Evolutionary conservation across 129 eudicot species (phyloP).

Genomic region (Gnaphalium uliginosum): DNA sequence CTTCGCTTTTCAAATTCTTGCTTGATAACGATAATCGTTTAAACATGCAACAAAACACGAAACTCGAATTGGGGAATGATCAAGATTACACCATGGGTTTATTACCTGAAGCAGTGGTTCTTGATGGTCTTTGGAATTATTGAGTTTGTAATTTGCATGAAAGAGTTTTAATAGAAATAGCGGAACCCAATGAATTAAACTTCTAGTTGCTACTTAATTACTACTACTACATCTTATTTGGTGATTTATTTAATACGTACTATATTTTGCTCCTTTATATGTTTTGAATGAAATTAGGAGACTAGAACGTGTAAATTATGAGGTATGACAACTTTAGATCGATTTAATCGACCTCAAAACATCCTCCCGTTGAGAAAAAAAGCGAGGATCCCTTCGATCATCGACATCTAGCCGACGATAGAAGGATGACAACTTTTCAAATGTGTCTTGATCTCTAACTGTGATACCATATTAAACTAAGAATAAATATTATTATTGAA

Average conservation of each 20-base stretch:
- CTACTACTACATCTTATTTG: neutral
- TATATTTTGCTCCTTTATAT: neutral
- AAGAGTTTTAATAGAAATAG: slow-evolving; percentile 1
- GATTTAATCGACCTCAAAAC: too few relatives aligned
- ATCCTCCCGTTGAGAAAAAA: too few relatives aligned
- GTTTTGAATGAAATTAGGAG: neutral
- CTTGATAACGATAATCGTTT: slow-evolving; percentile 33
- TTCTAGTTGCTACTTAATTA: neutral
- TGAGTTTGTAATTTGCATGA: slow-evolving; percentile 30
- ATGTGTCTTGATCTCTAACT: too few relatives aligned
- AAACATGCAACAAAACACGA: slow-evolving; percentile 23
- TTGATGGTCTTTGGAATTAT: slow-evolving; percentile 65
- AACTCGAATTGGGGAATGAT: slow-evolving; percentile 30
- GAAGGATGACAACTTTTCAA: too few relatives aligned
- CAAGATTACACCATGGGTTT: slow-evolving; percentile 37
- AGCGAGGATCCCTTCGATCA: too few relatives aligned
- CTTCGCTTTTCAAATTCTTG: slow-evolving; percentile 45
- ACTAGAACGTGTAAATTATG: slow-evolving; percentile 8
- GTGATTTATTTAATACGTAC: slow-evolving; percentile 3
- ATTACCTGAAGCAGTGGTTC: slow-evolving; percentile 41
- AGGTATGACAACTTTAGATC: too few relatives aligned
- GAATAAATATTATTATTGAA: too few relatives aligned
- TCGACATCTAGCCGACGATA: too few relatives aligned
- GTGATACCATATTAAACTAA: too few relatives aligned
- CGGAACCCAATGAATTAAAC: slow-evolving; percentile 1